phyloP scores from a whole-genome alignment of 2,329 filamentous ascomycete species.

The Aspergillus sp. region DNA sequence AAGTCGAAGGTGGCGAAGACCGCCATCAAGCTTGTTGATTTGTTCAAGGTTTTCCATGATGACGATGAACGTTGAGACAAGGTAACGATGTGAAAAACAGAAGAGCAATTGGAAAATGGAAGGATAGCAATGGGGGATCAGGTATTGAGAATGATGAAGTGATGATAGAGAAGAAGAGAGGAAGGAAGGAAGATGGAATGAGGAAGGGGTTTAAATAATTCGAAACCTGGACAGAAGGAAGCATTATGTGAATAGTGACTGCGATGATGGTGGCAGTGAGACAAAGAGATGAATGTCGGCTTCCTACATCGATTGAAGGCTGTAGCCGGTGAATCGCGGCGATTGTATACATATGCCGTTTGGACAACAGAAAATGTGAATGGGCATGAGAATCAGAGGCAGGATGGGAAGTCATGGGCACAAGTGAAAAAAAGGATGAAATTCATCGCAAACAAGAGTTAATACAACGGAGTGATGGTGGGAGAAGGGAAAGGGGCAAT shows the following conservation, averaged over 20 bases:
- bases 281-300: constrained; percentile 10
- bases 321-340: constrained; percentile 10
- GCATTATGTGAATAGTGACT: constrained; percentile 7
- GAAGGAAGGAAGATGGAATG: constrained; percentile 1
- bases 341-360: constrained; percentile 7
- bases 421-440: background rate
- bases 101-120: background rate
- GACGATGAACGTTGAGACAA: constrained; percentile 1
- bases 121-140: background rate
- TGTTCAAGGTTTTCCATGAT: constrained; percentile 18
- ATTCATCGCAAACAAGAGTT: no score
- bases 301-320: constrained; percentile 9
- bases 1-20: constrained; percentile 19
- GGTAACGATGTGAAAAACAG: constrained; percentile 2
- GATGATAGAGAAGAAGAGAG: background rate
- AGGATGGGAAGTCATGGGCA: no score
- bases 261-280: background rate
- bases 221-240: background rate
- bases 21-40: constrained; percentile 14
- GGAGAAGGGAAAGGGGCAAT: no score
- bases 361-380: constrained; percentile 8
- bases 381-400: background rate
- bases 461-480: no score
- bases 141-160: background rate
- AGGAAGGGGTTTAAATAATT: constrained; percentile 8